Evolutionary conservation across 768 basidiomycete species (phyloP), one percentile per base, ranked within the genome.

Genomic region (Kwoniella heveanensis): DNA sequence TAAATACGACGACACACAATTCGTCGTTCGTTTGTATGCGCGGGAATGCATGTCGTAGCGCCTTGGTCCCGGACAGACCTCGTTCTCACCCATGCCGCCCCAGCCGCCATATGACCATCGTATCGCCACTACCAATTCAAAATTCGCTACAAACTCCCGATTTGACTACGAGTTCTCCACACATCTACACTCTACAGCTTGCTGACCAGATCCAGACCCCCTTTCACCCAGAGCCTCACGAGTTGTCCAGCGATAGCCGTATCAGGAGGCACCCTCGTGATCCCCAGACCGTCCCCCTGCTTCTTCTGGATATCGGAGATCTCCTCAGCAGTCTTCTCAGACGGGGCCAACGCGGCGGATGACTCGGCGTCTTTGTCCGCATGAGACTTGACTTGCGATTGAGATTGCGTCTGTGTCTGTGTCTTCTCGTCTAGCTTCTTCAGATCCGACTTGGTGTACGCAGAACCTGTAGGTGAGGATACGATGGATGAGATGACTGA

Each of bases 171-270:
- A 36, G 17, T 44, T 44, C 6, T 3, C 19, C 17, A 44, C 39
- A 49, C 17, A 22, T 24, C 48, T 49, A 5, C 2, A n/a, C 25
- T 6, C 48, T 65, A 71, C 51, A 71, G 54, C 61, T 61, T 65
- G 36, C 71, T 71, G 19, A 71, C 72, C 48, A 68, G 52, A 10
- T 79, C 73, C 29, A 79, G 32, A 32, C 69, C 72, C 1, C 81
- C 81, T 24, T 71, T 65, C 9, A 74, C 88, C 92, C 92, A 94
- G 57, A 91, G 86, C 53, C 85, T 82, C 70, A 95, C 89, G 73
- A 95, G 79, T 29, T 90, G 86, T n/a, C 92, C 92, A 0, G 89
- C 91, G 59, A 93, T 88, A 8, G 91, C 89, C 24, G 86, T 88
- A 1, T 76, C 73, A 7, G 90, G 88, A 0, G 92, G 92, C n/a